A percentile compares a stretch with the other conserved stretches of the same genome.
Evolutionary conservation across 1,284 basidiomycete genomes (phyloP).

Genomic region (Moniliophthora roreri): DNA sequence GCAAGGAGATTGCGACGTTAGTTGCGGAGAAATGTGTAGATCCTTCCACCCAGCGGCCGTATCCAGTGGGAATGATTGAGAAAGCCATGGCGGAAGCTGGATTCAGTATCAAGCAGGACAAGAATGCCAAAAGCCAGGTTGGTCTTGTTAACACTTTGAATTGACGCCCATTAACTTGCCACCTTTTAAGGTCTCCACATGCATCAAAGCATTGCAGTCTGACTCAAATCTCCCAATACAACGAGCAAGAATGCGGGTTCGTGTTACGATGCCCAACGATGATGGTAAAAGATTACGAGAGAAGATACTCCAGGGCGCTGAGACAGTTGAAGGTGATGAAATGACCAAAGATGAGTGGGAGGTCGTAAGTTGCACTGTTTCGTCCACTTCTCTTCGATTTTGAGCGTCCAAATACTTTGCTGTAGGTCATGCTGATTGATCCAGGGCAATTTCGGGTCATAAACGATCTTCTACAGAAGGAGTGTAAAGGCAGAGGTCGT

Average conservation of each 20-base stretch:
- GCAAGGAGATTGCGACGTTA: conserved; percentile 91
- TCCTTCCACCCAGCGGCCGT: conserved; percentile 84
- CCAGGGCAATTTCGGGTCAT: conserved; percentile 89
- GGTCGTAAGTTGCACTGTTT: conserved; percentile 54
- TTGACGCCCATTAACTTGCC: neutral
- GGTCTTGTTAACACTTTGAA: conserved; percentile 14
- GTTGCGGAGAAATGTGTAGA: conserved; percentile 97
- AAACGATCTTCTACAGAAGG: conserved; percentile 87
- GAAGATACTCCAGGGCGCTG: conserved; percentile 71
- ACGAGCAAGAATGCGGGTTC: conserved; percentile 89
- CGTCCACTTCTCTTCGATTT: neutral
- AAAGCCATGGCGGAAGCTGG: conserved; percentile 97
- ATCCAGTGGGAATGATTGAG: conserved; percentile 95
- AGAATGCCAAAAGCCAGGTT: conserved; percentile 92
- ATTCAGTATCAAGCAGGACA: conserved; percentile 86
- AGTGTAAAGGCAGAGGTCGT: conserved; percentile 83
- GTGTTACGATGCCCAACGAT: conserved; percentile 75
- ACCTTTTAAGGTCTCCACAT: conserved; percentile 76
- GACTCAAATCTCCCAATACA: conserved; percentile 87
- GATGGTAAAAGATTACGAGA: conserved; percentile 77
- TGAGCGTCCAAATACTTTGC: conserved; percentile 2
- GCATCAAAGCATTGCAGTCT: conserved; percentile 83
- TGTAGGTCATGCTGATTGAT: conserved; percentile 86
- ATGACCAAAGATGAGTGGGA: conserved; percentile 82
- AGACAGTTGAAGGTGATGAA: conserved; percentile 87